Evolutionary conservation across 225 moss, liverwort and hornwort species (phyloP).

Genomic region (Marchantia polymorpha): DNA sequence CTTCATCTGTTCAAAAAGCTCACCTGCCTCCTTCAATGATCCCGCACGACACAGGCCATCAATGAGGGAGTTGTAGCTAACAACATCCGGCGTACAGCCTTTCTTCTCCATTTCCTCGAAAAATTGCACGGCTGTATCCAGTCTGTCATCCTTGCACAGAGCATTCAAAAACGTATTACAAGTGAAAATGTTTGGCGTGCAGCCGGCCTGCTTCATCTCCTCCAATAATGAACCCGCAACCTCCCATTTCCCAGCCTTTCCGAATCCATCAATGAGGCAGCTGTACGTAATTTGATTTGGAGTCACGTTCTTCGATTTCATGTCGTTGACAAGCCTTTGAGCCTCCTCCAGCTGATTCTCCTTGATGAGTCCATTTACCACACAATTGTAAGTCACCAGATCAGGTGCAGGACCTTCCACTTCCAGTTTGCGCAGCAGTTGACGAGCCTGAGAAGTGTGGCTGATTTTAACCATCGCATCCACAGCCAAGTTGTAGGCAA

Average conservation of each 20-base stretch:
- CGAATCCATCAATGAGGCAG: slow-evolving; percentile 47
- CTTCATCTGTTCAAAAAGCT: slow-evolving; percentile 57
- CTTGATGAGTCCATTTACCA: slow-evolving; percentile 21
- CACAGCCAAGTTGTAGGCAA: slow-evolving; percentile 76
- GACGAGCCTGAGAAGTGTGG: slow-evolving; percentile 46
- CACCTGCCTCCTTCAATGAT: slow-evolving; percentile 46
- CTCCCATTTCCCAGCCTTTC: slow-evolving; percentile 47
- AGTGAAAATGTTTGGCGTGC: slow-evolving; percentile 46
- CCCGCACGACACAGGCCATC: slow-evolving; percentile 62
- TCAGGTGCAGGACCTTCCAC: slow-evolving; percentile 17
- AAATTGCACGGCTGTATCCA: slow-evolving; percentile 50
- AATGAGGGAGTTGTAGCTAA: slow-evolving; percentile 57
- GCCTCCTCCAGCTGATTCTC: slow-evolving; percentile 21
- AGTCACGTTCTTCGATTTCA: background rate
- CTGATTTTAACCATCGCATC: slow-evolving; percentile 72
- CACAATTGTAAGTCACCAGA: slow-evolving; percentile 19
- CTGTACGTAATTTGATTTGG: slow-evolving; percentile 21
- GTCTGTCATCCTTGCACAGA: slow-evolving; percentile 52
- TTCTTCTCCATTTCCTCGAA: slow-evolving; percentile 39
- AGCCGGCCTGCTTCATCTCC: slow-evolving; percentile 49
- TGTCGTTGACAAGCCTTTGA: slow-evolving; percentile 9
- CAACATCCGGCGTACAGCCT: slow-evolving; percentile 43
- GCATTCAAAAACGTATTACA: slow-evolving; percentile 61
- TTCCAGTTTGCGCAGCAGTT: slow-evolving; percentile 17
- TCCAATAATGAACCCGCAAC: slow-evolving; percentile 46